Evolutionary conservation across 1,284 basidiomycete genomes (phyloP).

Genomic region (Apiotrichum akiyoshidainum): DNA sequence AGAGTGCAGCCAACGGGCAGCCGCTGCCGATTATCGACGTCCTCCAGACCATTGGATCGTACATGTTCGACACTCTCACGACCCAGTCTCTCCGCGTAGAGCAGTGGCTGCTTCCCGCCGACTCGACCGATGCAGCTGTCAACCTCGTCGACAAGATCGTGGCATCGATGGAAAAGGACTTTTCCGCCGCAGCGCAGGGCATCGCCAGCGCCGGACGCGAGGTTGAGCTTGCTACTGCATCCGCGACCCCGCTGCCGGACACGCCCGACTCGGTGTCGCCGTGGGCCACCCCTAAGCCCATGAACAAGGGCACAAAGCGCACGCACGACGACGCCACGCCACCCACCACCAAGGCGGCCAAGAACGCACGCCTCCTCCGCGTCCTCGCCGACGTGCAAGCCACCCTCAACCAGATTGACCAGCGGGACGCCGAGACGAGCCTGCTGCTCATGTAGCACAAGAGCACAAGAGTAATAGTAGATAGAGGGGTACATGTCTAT

Average conservation of each 20-base stretch:
- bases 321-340: constrained; percentile 1
- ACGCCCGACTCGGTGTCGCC: neutral
- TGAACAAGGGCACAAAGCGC: constrained; percentile 16
- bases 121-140: neutral
- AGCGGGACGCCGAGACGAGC: neutral
- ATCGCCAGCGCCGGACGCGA: constrained; percentile 3
- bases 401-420: constrained; percentile 20
- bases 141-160: constrained; percentile 2
- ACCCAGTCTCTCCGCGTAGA: constrained; percentile 11
- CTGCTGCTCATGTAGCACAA: too few relatives aligned
- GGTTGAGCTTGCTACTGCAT: neutral
- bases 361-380: constrained; percentile 31
- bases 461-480: too few relatives aligned
- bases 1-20: constrained; percentile 17
- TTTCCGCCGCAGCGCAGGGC: neutral
- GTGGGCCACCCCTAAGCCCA: neutral
- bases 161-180: neutral
- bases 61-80: constrained; percentile 18
- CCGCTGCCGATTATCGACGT: constrained; percentile 25
- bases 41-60: constrained; percentile 23
- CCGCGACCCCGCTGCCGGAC: neutral
- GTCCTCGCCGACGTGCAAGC: constrained; percentile 26
- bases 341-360: constrained; percentile 23
- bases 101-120: constrained; percentile 14
- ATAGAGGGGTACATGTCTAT: neutral